Conservation (phyloP, 2,329 filamentous ascomycete genomes). For the Beauveria scarabaeidicola region DNA sequence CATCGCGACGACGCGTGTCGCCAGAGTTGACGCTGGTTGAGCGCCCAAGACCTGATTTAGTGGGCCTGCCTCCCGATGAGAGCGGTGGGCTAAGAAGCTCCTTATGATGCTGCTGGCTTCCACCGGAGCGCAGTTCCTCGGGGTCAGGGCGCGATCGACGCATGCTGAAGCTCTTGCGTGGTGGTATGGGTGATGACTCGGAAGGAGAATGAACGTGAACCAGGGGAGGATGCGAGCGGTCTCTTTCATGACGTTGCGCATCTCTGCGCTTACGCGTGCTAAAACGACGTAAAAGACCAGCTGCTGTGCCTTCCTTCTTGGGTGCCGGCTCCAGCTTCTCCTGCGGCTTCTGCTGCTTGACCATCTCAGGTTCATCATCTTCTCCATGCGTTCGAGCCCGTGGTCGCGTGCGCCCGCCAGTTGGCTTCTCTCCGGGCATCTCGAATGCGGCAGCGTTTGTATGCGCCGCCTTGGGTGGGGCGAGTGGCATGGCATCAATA, state of each 20-base stretch:
- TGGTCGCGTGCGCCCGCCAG: slow-evolving; percentile 72
- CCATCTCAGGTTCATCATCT: slow-evolving; percentile 68
- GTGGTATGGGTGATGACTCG: slow-evolving; percentile 50
- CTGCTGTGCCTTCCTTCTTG: slow-evolving; percentile 83
- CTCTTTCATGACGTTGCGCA: slow-evolving; percentile 51
- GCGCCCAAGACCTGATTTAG: slow-evolving; percentile 65
- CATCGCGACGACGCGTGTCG: slow-evolving; percentile 61
- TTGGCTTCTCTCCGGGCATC: slow-evolving; percentile 80
- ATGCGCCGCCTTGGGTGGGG: slow-evolving; percentile 75
- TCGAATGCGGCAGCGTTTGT: slow-evolving; percentile 82
- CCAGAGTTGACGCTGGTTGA: slow-evolving; percentile 90
- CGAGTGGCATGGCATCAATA: slow-evolving; percentile 52
- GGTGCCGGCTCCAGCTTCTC: slow-evolving; percentile 51
- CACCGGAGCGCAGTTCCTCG: slow-evolving; percentile 48
- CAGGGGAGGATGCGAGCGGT: slow-evolving; percentile 60
- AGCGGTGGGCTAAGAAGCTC: slow-evolving; percentile 69
- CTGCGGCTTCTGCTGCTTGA: slow-evolving; percentile 29
- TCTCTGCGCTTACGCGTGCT: slow-evolving; percentile 77
- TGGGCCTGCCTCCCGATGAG: slow-evolving; percentile 51
- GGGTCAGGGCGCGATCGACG: slow-evolving; percentile 47
- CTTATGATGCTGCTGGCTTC: slow-evolving; percentile 63
- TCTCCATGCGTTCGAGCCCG: slow-evolving; percentile 90
- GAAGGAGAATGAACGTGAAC: slow-evolving; percentile 73
- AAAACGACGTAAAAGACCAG: slow-evolving; percentile 76
- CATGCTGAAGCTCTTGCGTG: slow-evolving; percentile 86